Evolutionary conservation across 176 grass and related monocot genomes (phyloP), one percentile per base, ranked within the genome.

Genomic region (Alopecurus myosuroides): DNA sequence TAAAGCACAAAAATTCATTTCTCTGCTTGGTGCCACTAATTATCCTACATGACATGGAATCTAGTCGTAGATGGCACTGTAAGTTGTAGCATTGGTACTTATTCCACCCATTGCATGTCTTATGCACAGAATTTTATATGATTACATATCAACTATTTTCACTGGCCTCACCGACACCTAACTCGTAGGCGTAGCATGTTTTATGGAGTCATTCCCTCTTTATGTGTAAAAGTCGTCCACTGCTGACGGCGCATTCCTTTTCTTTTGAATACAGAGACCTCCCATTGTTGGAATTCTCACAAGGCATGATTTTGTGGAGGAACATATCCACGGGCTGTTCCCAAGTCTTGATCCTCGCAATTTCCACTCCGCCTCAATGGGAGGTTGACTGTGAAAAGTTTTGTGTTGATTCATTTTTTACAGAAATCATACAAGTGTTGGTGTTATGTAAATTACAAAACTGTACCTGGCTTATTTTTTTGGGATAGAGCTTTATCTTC

Each of bases 201-300:
- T 83, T 79, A 20, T 40, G 33, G 64, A 36, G 13, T 17, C 60
- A n/a, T 71, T 65, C 4, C 45, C 37, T 31, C 39, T 82, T 78
- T 39, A 72, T 82, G 77, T 17, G 51, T 5, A 23, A 77, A 77
- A 69, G 19, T 11, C 20, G 62, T 6, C 44, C 18, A 51, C 7
- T 17, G 30, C 39, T 78, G 30, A 70, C 28, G 17, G 25, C 26
- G 2, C 37, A 29, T 81, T 22, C 39, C 14, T 84, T 78, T 49
- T 35, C 66, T 86, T n/a, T 90, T 26, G 58, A 84, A 58, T 90
- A 79, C 92, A 94, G 95, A 88, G 95, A 79, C 90, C 88, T 75
- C 95, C 95, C 5, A 93, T 94, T 65, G 90, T 94, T 3, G 92
- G 95, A 81, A 94, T 97, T 88, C 87, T 97, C 31, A 97, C 95